Base-by-base conservation (phyloP, 208 protist species). In the Kentomonas sorsogonicus region DNA sequence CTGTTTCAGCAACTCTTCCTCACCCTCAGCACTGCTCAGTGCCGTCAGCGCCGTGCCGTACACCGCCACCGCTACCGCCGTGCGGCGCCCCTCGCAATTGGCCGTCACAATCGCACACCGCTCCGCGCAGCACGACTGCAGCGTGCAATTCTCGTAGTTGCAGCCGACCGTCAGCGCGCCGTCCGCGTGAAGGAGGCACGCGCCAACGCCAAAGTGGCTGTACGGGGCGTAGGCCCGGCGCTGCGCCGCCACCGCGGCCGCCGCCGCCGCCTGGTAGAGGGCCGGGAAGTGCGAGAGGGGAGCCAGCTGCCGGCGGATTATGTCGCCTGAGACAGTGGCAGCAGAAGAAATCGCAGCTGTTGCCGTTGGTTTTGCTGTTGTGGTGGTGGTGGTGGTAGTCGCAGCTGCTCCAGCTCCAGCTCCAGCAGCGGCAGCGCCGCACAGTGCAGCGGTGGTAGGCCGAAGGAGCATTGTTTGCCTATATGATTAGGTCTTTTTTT, bases 141-240 rank as follows among this genome's bases (percentile, higher is more conserved):
- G 60, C 2, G 69, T 83, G 63, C 83, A 91, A 57, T 91, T 94
- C 58, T 94, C 87, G 57, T 91, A 94, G 58, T 94, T 94, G 61
- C 83, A 91, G 10, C 87, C 87, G 11, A 46, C 30, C 4, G 87
- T 94, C 26, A 91, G 54, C 26, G 16, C 65, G n/a, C 38, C 51
- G 38, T 93, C 82, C 1, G 60, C 50, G 56, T 94, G 87, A 7
- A 91, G 69, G 4, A 94, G 72, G 5, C 83, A 79, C 1, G 87
- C 87, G 10, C 87, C 87, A 11, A 94, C 87, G 33, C 48, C 63
- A 59, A 94, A 94, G 63, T 83, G 78, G 13, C 79, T 83, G 69
- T 94, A 94, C 1, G 87, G 87, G 5, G 68, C 58, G 58, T 94
- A 94, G 1, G 78, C 63, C 10, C 72, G 67, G 0, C 22, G 36